Evolutionary conservation across 805 yeast species (phyloP).

Genomic region (Pichia ethanolica): DNA sequence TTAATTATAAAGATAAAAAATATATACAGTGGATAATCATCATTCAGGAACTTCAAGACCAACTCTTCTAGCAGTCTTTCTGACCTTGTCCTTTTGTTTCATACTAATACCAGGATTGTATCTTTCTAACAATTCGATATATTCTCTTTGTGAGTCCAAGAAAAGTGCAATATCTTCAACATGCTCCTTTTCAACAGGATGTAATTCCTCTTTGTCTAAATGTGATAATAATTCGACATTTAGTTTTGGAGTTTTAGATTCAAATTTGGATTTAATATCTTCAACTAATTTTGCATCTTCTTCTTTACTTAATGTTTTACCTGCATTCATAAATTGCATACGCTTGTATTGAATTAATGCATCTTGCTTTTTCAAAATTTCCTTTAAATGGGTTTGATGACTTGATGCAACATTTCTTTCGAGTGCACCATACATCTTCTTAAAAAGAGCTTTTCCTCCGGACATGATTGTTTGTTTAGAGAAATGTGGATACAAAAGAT

Average conservation of each 20-base stretch:
- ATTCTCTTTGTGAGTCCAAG: slow-evolving; percentile 65
- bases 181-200: slow-evolving; percentile 29
- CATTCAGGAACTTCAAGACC: slow-evolving; percentile 65
- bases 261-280: slow-evolving; percentile 25
- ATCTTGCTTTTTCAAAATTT: slow-evolving; percentile 35
- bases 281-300: slow-evolving; percentile 29
- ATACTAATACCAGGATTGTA: slow-evolving; percentile 80
- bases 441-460: slow-evolving; percentile 17
- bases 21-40: background rate
- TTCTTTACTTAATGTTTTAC: slow-evolving; percentile 27
- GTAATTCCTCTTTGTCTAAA: slow-evolving; percentile 19
- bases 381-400: slow-evolving; percentile 31
- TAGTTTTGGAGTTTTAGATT: slow-evolving; percentile 23
- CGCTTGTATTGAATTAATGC: slow-evolving; percentile 43
- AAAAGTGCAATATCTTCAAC: slow-evolving; percentile 55
- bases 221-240: slow-evolving; percentile 22
- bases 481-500: too few relatives aligned
- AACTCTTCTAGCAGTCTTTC: slow-evolving; percentile 79
- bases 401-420: slow-evolving; percentile 30
- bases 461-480: slow-evolving; percentile 14
- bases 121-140: slow-evolving; percentile 70
- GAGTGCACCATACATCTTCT: slow-evolving; percentile 34
- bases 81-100: slow-evolving; percentile 71
- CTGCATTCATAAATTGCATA: slow-evolving; percentile 35
- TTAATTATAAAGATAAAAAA: background rate